Conservation (phyloP, 2,329 filamentous ascomycete genomes). For the Aspergillus sp. region DNA sequence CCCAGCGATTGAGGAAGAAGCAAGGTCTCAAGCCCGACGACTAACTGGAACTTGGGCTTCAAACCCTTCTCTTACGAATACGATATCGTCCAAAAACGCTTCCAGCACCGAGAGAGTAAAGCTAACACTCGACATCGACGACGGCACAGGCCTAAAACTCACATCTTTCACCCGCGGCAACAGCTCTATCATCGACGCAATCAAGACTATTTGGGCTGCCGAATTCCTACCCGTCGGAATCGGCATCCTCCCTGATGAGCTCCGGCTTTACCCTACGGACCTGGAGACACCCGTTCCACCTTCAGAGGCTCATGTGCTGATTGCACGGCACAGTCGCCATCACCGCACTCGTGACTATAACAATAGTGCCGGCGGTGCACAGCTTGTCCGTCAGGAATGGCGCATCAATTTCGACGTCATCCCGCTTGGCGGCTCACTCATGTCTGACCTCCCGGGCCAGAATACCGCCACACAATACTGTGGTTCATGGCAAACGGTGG, state of each 20-base stretch:
- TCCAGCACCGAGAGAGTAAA: neutral
- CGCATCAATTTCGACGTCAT: constrained; percentile 22
- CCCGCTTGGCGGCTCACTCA: constrained; percentile 12
- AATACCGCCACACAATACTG: constrained; percentile 24
- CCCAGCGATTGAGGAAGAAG: constrained; percentile 26
- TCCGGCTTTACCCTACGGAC: constrained; percentile 19
- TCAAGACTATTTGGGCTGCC: constrained; percentile 13
- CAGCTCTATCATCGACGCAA: constrained; percentile 15
- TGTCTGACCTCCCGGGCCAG: constrained; percentile 31
- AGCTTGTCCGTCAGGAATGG: constrained; percentile 21
- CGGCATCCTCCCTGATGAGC: constrained; percentile 17
- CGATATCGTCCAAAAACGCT: neutral
- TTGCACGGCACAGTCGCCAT: neutral
- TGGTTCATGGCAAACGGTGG: constrained; percentile 31
- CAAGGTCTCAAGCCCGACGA: constrained; percentile 25
- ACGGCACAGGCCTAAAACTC: constrained; percentile 17
- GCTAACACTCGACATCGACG: constrained; percentile 13
- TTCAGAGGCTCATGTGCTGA: neutral
- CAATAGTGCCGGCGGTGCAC: neutral
- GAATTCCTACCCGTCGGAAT: constrained; percentile 10
- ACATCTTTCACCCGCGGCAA: constrained; percentile 16
- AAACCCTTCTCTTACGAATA: neutral
- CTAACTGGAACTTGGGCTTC: constrained; percentile 15
- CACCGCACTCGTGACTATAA: neutral
- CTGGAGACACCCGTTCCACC: constrained; percentile 8